Conservation (phyloP, 371 early-diverging fungal genomes). For the Mucor piriformis region DNA sequence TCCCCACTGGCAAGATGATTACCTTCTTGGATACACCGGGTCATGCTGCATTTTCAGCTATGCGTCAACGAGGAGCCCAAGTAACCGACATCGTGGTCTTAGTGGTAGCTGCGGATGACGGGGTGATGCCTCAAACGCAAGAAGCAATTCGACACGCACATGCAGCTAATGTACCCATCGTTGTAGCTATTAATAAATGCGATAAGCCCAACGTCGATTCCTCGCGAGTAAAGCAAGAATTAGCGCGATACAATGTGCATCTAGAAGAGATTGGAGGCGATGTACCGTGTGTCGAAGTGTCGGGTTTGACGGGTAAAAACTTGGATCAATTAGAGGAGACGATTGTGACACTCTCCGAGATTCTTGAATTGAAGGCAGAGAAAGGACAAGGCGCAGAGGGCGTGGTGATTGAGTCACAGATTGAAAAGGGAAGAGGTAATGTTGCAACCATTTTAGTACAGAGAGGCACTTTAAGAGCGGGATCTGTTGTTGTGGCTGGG, state of each 20-base stretch:
- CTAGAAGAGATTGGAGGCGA: conserved; percentile 96
- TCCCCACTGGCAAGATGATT: conserved; percentile 74
- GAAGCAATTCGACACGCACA: conserved; percentile 94
- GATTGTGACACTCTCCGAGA: conserved; percentile 83
- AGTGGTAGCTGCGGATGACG: conserved; percentile 97
- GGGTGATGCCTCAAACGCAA: conserved; percentile 96
- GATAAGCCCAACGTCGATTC: conserved; percentile 87
- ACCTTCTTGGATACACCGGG: conserved; percentile 98
- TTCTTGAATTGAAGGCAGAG: conserved; percentile 86
- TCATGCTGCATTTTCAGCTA: conserved; percentile 94
- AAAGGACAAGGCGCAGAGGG: conserved; percentile 77
- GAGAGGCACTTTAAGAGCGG: conserved; percentile 82
- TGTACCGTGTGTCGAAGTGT: conserved; percentile 86
- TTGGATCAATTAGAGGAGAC: conserved; percentile 88
- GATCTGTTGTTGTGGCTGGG: conserved; percentile 83
- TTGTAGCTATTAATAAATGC: conserved; percentile 96
- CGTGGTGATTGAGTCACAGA: conserved; percentile 85
- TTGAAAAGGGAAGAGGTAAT: conserved; percentile 84
- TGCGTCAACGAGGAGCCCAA: conserved; percentile 91
- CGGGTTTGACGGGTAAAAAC: conserved; percentile 85
- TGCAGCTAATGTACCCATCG: conserved; percentile 87
- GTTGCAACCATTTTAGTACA: conserved; percentile 87
- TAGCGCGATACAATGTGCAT: conserved; percentile 80
- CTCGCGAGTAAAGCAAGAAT: conserved; percentile 72
- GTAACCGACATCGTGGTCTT: conserved; percentile 94